Conservation (phyloP, 768 basidiomycete species). For the Mycena galopus region DNA sequence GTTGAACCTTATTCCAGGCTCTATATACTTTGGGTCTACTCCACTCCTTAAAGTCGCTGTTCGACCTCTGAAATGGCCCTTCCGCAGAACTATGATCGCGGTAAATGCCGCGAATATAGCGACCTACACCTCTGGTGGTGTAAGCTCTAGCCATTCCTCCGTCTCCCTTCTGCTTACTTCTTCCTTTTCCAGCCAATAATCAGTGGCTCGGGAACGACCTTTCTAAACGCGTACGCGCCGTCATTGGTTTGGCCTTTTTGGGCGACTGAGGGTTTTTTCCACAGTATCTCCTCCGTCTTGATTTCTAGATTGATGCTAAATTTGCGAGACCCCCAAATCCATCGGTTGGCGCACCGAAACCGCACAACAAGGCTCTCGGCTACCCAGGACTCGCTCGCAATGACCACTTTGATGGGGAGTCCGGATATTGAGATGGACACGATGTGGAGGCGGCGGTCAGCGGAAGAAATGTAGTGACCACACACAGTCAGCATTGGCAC, state of each 20-base stretch:
- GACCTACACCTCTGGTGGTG: constrained; percentile 26
- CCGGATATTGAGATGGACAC: too few relatives aligned
- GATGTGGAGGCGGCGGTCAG: too few relatives aligned
- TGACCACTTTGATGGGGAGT: too few relatives aligned
- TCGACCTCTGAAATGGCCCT: neutral
- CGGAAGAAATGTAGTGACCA: too few relatives aligned
- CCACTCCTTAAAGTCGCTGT: neutral
- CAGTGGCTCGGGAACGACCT: constrained; percentile 17
- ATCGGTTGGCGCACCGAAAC: neutral
- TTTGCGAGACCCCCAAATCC: constrained; percentile 26
- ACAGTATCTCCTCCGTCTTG: constrained; percentile 30
- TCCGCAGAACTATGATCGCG: constrained; percentile 21
- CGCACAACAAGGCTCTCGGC: neutral
- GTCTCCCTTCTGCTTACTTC: neutral
- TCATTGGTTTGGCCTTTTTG: neutral
- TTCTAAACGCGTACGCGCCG: constrained; percentile 23
- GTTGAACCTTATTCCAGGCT: neutral
- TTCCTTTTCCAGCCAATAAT: constrained; percentile 22
- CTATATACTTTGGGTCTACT: constrained; percentile 28
- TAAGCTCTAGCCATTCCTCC: neutral
- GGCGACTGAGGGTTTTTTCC: neutral
- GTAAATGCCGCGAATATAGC: constrained; percentile 27
- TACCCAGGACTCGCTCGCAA: too few relatives aligned
- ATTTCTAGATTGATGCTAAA: constrained; percentile 29
- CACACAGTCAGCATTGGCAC: too few relatives aligned